phyloP scores from a whole-genome alignment of 2,329 filamentous ascomycete species.

The Arthrobotrys sphaeroides region DNA sequence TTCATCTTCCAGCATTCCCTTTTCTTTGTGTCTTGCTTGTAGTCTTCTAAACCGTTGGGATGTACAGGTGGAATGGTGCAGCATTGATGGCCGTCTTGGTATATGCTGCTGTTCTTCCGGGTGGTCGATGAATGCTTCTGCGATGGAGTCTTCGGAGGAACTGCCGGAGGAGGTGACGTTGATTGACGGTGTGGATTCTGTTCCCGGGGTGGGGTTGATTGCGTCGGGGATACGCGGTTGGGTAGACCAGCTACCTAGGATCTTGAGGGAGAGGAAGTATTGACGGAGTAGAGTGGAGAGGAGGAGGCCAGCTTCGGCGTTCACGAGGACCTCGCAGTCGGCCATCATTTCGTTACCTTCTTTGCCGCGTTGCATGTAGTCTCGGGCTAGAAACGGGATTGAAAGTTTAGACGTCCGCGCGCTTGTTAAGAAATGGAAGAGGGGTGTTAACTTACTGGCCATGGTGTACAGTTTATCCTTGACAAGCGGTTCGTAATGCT shows the following conservation, averaged over 20 bases:
- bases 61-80: slow-evolving; percentile 36
- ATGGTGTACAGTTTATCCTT: slow-evolving; percentile 73
- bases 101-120: slow-evolving; percentile 43
- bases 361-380: slow-evolving; percentile 89
- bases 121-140: slow-evolving; percentile 52
- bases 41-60: slow-evolving; percentile 35
- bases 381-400: too few relatives aligned
- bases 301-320: slow-evolving; percentile 85
- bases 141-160: slow-evolving; percentile 56
- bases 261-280: slow-evolving; percentile 87
- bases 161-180: slow-evolving; percentile 26
- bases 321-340: slow-evolving; percentile 81
- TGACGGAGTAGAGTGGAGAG: slow-evolving; percentile 87
- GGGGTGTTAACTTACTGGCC: slow-evolving; percentile 68
- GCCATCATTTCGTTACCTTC: slow-evolving; percentile 82
- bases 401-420: too few relatives aligned
- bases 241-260: slow-evolving; percentile 80
- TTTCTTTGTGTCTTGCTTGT: slow-evolving; percentile 39
- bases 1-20: slow-evolving; percentile 46
- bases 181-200: slow-evolving; percentile 55
- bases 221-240: slow-evolving; percentile 63
- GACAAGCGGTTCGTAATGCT: slow-evolving; percentile 68
- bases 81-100: slow-evolving; percentile 31
- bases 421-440: background rate
- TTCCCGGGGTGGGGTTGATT: slow-evolving; percentile 58